Evolutionary conservation across 2,329 filamentous ascomycete species (phyloP).

Genomic region (Aspergillus piperis): DNA sequence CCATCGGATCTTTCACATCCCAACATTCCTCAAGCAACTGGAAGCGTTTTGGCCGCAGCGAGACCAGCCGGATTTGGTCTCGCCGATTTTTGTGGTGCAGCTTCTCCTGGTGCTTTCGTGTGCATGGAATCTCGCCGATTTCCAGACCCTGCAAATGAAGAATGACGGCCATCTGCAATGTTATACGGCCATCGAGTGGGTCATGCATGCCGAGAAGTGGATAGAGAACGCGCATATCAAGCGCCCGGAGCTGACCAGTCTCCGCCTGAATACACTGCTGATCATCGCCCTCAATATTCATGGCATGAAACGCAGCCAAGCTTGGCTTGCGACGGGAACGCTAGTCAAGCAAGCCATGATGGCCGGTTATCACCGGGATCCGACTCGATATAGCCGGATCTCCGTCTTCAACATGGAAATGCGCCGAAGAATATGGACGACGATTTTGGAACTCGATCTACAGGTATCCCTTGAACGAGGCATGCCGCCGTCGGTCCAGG

Average conservation of each 20-base stretch:
- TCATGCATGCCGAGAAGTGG: constrained; percentile 86
- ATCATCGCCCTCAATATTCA: constrained; percentile 54
- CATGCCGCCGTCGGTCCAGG: constrained; percentile 51
- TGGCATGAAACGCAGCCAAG: constrained; percentile 56
- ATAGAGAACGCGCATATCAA: constrained; percentile 73
- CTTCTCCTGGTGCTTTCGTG: constrained; percentile 41
- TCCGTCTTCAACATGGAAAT: constrained; percentile 46
- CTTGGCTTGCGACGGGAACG: constrained; percentile 55
- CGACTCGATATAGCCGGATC: constrained; percentile 34
- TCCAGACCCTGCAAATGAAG: constrained; percentile 30
- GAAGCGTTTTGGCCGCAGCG: constrained; percentile 37
- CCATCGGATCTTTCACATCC: constrained; percentile 44
- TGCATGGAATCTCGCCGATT: constrained; percentile 41
- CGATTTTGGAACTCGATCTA: constrained; percentile 58
- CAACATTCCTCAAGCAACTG: constrained; percentile 43
- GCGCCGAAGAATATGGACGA: constrained; percentile 59
- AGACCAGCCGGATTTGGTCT: constrained; percentile 28
- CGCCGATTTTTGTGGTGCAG: constrained; percentile 38
- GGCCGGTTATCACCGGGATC: constrained; percentile 53
- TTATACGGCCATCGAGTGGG: constrained; percentile 62
- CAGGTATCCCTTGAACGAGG: constrained; percentile 59
- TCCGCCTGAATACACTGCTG: constrained; percentile 55
- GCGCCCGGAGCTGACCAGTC: constrained; percentile 51
- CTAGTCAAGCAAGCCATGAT: constrained; percentile 56
- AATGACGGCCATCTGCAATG: constrained; percentile 30